Percentiles rank a stretch among this genome's conserved stretches.
These are phyloP conservation scores for Dothideomycetes sp. DNA, from an alignment of 2,329 filamentous ascomycete genomes.

Conservation along the genomic window DNA sequence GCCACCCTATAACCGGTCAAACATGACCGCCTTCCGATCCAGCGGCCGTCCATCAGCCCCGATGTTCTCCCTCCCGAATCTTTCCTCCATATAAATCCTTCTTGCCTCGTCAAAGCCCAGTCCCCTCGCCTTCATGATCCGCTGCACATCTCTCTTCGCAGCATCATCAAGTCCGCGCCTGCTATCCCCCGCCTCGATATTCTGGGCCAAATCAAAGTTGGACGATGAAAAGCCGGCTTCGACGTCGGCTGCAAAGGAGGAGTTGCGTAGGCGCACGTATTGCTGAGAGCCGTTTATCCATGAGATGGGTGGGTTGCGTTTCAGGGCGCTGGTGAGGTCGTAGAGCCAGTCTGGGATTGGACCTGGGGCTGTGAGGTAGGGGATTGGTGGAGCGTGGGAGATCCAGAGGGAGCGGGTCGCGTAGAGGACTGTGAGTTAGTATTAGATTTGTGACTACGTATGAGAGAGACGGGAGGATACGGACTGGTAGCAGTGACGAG, in stretches of 20 bases:
- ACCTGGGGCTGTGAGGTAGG: conserved; percentile 35
- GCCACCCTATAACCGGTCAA: conserved; percentile 34
- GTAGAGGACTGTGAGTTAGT: conserved; percentile 51
- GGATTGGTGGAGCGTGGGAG: conserved; percentile 50
- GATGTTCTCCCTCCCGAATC: conserved; percentile 81
- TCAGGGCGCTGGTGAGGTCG: conserved; percentile 26
- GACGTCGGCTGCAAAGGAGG: conserved; percentile 66
- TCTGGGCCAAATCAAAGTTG: conserved; percentile 72
- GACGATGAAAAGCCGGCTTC: conserved; percentile 70
- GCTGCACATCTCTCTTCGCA: conserved; percentile 71
- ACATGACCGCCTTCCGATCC: conserved; percentile 94
- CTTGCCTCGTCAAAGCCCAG: conserved; percentile 87
- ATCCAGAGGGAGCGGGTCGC: conserved; percentile 71
- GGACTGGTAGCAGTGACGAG: conserved; percentile 60
- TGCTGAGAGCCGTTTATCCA: conserved; percentile 23
- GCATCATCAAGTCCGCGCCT: conserved; percentile 70
- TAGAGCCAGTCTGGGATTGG: conserved; percentile 45
- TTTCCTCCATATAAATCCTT: conserved; percentile 71
- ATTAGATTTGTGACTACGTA: conserved; percentile 3
- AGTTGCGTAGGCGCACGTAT: conserved; percentile 66
- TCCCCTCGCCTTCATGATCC: conserved; percentile 78
- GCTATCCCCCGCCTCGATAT: conserved; percentile 67
- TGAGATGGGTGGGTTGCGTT: conserved; percentile 33
- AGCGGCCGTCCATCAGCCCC: conserved; percentile 74
- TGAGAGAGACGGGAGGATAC: conserved; percentile 13